Evolutionary conservation across 177 flowering plant genomes (phyloP).

Genomic region (Telopea speciosissima): DNA sequence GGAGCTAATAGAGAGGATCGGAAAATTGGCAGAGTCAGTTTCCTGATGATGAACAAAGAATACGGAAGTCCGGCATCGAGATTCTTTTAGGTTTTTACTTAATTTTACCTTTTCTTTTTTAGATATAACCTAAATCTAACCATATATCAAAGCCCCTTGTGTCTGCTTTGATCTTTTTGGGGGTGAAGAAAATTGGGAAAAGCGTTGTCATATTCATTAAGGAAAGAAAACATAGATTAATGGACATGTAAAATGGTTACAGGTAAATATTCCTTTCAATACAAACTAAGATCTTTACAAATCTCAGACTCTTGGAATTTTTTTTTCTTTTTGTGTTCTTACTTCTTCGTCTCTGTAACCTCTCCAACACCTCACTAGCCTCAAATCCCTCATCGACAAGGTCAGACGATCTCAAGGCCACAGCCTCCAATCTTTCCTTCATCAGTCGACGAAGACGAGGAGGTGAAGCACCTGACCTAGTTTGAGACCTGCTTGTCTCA

Average conservation of each 20-base stretch:
- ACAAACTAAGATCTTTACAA: neutral
- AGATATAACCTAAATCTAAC: neutral
- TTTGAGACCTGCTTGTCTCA: too few relatives aligned
- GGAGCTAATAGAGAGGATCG: conserved; percentile 60
- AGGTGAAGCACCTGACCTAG: too few relatives aligned
- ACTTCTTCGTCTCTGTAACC: neutral
- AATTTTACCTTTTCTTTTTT: neutral
- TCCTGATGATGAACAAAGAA: conserved; percentile 32
- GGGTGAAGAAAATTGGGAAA: conserved; percentile 17
- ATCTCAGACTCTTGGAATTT: neutral
- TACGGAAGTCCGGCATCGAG: neutral
- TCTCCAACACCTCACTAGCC: too few relatives aligned
- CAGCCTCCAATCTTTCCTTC: too few relatives aligned
- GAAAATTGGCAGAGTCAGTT: conserved; percentile 76
- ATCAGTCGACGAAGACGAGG: too few relatives aligned
- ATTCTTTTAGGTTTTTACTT: conserved; percentile 2
- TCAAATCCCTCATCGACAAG: too few relatives aligned
- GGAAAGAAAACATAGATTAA: too few relatives aligned
- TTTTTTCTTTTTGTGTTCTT: too few relatives aligned
- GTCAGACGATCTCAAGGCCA: too few relatives aligned
- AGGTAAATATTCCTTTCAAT: neutral
- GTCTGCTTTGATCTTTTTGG: conserved; percentile 10
- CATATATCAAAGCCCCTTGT: neutral
- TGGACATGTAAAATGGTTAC: neutral
- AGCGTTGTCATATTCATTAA: conserved; percentile 28